phyloP scores from a whole-genome alignment of 306 rosid species.

The Crataegus laevigata region DNA sequence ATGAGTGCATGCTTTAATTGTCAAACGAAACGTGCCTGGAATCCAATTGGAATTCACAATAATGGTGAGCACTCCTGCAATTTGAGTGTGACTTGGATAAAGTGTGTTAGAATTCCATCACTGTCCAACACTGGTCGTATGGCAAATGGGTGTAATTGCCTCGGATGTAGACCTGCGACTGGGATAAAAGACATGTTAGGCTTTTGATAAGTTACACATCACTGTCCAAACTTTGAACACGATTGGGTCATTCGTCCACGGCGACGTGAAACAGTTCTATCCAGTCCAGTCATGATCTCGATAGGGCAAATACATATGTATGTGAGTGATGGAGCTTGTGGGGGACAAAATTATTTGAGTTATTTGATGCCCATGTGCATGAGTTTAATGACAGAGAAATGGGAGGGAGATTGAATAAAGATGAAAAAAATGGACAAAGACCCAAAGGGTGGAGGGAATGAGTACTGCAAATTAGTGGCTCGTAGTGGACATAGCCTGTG shows the following conservation, averaged over 20 bases:
- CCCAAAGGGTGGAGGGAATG: slow-evolving; percentile 1
- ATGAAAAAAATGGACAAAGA: neutral
- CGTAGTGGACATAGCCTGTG: slow-evolving; percentile 25
- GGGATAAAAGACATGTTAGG: slow-evolving; percentile 6
- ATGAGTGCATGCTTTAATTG: neutral
- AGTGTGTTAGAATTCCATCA: slow-evolving; percentile 10
- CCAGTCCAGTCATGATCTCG: neutral
- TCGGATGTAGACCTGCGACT: slow-evolving; percentile 1
- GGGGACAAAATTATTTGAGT: slow-evolving; percentile 38
- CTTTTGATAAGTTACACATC: slow-evolving; percentile 4
- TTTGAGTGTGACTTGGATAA: neutral
- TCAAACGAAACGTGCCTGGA: neutral
- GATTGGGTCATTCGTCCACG: neutral
- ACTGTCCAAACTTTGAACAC: slow-evolving; percentile 9
- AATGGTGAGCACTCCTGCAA: neutral
- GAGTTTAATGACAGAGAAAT: slow-evolving; percentile 11
- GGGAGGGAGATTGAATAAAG: slow-evolving; percentile 13
- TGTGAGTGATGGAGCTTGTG: slow-evolving; percentile 22
- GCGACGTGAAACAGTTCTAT: neutral
- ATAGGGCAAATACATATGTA: slow-evolving; percentile 7
- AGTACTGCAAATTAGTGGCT: slow-evolving; percentile 7
- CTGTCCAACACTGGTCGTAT: slow-evolving; percentile 13
- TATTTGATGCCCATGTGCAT: slow-evolving; percentile 27
- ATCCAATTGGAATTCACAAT: neutral
- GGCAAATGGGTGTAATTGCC: slow-evolving; percentile 16